Percentiles rank a stretch among this genome's conserved stretches.
Conservation (phyloP, 768 basidiomycete species). For the Tephrocybe sp. region DNA sequence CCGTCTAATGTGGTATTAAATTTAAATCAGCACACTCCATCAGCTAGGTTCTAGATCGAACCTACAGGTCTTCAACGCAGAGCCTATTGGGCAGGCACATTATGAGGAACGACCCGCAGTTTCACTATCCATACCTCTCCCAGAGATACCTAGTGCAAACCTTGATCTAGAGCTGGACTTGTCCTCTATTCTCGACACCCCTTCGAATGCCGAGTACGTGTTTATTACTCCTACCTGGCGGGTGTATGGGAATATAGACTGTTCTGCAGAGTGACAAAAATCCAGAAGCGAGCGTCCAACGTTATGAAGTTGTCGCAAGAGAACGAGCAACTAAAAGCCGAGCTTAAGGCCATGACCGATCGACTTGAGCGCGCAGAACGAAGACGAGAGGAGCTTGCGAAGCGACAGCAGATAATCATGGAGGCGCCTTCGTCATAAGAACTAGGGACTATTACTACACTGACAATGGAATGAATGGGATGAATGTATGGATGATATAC, state of each 20-base stretch:
- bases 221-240: conserved; percentile 13
- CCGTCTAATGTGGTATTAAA: conserved; percentile 26
- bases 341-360: conserved; percentile 73
- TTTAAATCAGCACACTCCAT: conserved; percentile 20
- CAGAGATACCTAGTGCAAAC: conserved; percentile 51
- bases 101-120: conserved; percentile 6
- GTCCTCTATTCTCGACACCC: conserved; percentile 39
- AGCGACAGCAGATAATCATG: conserved; percentile 23
- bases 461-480: not conserved
- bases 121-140: conserved; percentile 21
- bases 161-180: conserved; percentile 43
- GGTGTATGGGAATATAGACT: conserved; percentile 10
- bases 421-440: conserved; percentile 15
- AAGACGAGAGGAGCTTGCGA: conserved; percentile 45
- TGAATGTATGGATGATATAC: conserved; percentile 1
- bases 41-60: not conserved
- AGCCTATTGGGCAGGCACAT: not conserved
- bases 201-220: conserved; percentile 46
- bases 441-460: not conserved
- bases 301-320: conserved; percentile 75
- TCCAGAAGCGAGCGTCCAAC: conserved; percentile 74
- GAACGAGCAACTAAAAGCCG: conserved; percentile 74
- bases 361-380: conserved; percentile 74
- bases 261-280: conserved; percentile 39
- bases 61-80: not conserved